phyloP scores from a whole-genome alignment of 306 rosid genomes.

The Carpinus viminea region DNA sequence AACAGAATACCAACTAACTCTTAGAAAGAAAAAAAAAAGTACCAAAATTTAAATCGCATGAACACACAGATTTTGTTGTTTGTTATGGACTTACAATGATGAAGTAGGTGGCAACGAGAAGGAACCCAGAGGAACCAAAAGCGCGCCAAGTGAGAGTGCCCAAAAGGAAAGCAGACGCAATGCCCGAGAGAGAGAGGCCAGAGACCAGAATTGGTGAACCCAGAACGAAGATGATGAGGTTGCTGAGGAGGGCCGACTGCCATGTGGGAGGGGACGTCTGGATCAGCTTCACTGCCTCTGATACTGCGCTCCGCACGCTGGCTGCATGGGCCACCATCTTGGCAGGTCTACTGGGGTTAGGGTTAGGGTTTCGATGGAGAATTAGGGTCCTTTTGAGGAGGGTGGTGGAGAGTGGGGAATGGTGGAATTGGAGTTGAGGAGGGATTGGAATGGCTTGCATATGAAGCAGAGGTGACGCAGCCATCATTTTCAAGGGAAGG shows the following conservation, averaged over 20 bases:
- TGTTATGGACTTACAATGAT: constrained; percentile 44
- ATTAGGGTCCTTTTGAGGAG: constrained; percentile 17
- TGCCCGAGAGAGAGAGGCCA: constrained; percentile 80
- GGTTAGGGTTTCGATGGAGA: constrained; percentile 21
- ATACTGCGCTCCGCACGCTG: constrained; percentile 45
- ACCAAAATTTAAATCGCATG: neutral
- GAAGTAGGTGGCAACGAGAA: constrained; percentile 87
- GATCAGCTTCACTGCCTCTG: constrained; percentile 52
- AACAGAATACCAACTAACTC: neutral
- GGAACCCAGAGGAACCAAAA: constrained; percentile 82
- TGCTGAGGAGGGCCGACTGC: constrained; percentile 70
- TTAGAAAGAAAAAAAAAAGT: neutral
- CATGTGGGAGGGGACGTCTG: constrained; percentile 87
- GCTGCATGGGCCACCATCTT: constrained; percentile 39
- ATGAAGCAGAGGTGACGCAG: constrained; percentile 12
- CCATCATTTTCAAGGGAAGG: neutral
- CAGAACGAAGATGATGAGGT: constrained; percentile 57
- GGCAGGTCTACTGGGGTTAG: constrained; percentile 9
- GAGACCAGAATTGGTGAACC: constrained; percentile 79
- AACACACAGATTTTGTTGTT: neutral
- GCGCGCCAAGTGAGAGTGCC: constrained; percentile 99
- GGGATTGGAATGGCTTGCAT: constrained; percentile 28
- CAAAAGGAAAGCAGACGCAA: constrained; percentile 81
- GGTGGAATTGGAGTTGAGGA: constrained; percentile 24
- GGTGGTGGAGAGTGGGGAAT: constrained; percentile 20